Evolutionary conservation across 768 basidiomycete species (phyloP).

Genomic region (Trametes maxima): DNA sequence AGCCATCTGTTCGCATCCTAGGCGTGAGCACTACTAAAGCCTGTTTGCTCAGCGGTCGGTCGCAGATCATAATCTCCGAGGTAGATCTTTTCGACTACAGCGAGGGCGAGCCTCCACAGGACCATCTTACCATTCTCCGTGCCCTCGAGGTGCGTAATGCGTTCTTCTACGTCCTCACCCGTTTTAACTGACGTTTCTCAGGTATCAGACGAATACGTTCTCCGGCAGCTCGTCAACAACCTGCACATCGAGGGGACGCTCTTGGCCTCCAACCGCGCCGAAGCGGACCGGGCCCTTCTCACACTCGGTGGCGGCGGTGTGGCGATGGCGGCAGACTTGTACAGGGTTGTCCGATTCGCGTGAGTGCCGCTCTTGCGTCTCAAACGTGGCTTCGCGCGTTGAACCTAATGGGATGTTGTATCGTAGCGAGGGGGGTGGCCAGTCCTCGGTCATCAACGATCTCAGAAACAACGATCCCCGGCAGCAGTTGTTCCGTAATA

Average conservation of each 20-base stretch:
- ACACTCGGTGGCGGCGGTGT: conserved; percentile 49
- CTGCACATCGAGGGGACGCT: conserved; percentile 70
- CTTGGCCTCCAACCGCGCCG: conserved; percentile 62
- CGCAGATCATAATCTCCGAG: conserved; percentile 61
- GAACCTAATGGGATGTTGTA: not conserved
- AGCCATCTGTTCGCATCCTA: conserved; percentile 27
- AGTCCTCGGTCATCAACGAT: conserved; percentile 44
- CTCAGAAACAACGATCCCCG: conserved; percentile 37
- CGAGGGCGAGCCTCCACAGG: conserved; percentile 64
- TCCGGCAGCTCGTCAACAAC: conserved; percentile 81
- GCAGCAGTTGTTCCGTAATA: conserved; percentile 55
- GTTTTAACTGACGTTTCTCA: conserved; percentile 35
- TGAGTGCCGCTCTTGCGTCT: conserved; percentile 38
- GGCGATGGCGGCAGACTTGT: conserved; percentile 66
- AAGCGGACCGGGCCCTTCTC: conserved; percentile 59
- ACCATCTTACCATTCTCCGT: conserved; percentile 75
- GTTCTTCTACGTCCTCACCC: not conserved
- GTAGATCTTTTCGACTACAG: conserved; percentile 83
- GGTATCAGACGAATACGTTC: conserved; percentile 74
- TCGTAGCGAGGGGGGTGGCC: conserved; percentile 70
- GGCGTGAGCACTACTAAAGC: not conserved
- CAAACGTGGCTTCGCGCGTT: not conserved
- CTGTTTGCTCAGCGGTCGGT: conserved; percentile 41
- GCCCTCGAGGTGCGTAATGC: conserved; percentile 66
- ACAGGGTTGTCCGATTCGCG: conserved; percentile 66